Evolutionary conservation across 2,329 filamentous ascomycete species (phyloP).

Genomic region (Aspergillus ustus): DNA sequence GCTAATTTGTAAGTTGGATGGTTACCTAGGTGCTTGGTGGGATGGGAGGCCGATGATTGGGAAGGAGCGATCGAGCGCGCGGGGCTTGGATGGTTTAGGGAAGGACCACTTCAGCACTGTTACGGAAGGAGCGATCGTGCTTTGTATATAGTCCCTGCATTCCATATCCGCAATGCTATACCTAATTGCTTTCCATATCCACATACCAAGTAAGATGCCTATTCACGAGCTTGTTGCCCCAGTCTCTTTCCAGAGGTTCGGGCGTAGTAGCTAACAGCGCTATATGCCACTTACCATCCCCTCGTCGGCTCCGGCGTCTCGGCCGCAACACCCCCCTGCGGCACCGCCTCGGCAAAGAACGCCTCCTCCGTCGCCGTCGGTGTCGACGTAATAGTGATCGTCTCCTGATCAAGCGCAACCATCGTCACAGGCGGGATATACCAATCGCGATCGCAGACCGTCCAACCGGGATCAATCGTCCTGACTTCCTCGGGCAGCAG

Average conservation of each 20-base stretch:
- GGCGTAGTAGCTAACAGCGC: too few relatives aligned
- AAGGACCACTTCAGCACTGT: background rate
- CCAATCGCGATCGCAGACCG: conserved; percentile 25
- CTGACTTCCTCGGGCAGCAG: conserved; percentile 26
- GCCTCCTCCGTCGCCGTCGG: conserved; percentile 27
- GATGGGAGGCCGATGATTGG: background rate
- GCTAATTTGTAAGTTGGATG: background rate
- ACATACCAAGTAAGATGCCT: too few relatives aligned
- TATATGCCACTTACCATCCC: conserved; percentile 2
- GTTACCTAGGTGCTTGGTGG: background rate
- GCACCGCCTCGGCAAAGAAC: background rate
- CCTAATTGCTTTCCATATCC: background rate
- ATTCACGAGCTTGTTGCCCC: too few relatives aligned
- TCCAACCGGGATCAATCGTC: conserved; percentile 25
- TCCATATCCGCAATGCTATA: background rate
- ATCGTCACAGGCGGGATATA: conserved; percentile 30
- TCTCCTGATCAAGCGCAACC: conserved; percentile 18
- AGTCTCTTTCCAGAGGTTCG: too few relatives aligned
- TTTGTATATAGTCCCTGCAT: background rate
- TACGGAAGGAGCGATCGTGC: background rate
- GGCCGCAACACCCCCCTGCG: background rate
- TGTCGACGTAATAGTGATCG: conserved; percentile 6
- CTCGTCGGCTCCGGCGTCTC: background rate
- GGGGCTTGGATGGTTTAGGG: too few relatives aligned
- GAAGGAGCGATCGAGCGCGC: background rate